Percentiles rank a stretch among this genome's conserved stretches.
Evolutionary conservation across 2,329 filamentous ascomycete species (phyloP).

Genomic region (Cytospora paraplurivora): DNA sequence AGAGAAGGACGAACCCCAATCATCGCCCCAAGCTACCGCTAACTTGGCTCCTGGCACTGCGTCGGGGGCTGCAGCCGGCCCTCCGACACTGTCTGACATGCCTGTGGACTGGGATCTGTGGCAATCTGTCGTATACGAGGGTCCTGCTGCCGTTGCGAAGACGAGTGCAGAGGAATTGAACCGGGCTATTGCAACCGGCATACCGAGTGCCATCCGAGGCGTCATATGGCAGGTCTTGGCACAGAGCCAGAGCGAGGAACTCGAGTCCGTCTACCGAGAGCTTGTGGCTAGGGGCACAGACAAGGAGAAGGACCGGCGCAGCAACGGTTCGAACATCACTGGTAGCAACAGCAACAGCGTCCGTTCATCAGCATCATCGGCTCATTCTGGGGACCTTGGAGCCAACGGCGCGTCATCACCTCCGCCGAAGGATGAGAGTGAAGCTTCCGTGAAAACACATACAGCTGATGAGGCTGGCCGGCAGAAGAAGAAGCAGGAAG

Average conservation of each 20-base stretch:
- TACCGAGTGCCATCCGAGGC: conserved; percentile 92
- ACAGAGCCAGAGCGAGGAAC: conserved; percentile 88
- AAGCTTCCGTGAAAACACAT: conserved; percentile 67
- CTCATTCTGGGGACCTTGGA: conserved; percentile 75
- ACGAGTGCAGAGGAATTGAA: conserved; percentile 90
- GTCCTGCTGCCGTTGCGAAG: conserved; percentile 81
- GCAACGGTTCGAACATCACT: conserved; percentile 55
- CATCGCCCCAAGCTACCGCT: conserved; percentile 59
- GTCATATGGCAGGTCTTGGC: conserved; percentile 98
- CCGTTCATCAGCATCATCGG: conserved; percentile 81
- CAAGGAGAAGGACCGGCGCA: conserved; percentile 68
- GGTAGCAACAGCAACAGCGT: conserved; percentile 57
- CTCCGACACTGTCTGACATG: conserved; percentile 67
- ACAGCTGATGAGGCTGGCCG: conserved; percentile 65
- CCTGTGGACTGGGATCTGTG: conserved; percentile 99
- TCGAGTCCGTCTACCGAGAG: conserved; percentile 85
- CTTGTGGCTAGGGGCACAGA: conserved; percentile 79
- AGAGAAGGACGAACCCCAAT: conserved; percentile 36
- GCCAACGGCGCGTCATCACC: conserved; percentile 59
- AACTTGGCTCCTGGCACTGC: conserved; percentile 85
- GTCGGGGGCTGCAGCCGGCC: conserved; percentile 76
- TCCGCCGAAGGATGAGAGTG: conserved; percentile 58
- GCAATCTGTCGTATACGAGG: conserved; percentile 95
- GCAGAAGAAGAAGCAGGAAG: conserved; percentile 78
- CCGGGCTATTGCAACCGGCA: conserved; percentile 86